Conservation (phyloP, 2,329 filamentous ascomycete species). For the Aspergillus thermomutatus region DNA sequence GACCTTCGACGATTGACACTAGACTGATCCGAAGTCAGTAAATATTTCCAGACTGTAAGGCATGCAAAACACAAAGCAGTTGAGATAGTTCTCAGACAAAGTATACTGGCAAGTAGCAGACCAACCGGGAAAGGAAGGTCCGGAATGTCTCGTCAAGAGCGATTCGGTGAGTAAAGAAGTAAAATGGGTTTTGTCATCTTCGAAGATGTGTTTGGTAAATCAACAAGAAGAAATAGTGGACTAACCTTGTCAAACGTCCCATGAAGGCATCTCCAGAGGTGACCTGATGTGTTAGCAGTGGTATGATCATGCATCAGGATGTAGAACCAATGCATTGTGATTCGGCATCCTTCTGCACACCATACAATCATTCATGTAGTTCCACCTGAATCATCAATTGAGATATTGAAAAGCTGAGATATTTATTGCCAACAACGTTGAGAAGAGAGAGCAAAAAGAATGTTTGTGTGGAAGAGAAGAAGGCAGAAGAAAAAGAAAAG, state of each 20-base stretch:
- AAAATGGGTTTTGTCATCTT: constrained; percentile 59
- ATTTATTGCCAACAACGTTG: neutral
- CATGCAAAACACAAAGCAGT: neutral
- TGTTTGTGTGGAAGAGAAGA: constrained; percentile 4
- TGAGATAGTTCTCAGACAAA: constrained; percentile 55
- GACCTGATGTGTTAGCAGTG: constrained; percentile 18
- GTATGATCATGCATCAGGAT: constrained; percentile 2
- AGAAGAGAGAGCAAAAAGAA: constrained; percentile 15
- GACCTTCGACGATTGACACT: neutral
- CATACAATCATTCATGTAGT: neutral
- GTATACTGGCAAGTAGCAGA: constrained; percentile 71
- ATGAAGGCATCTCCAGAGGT: constrained; percentile 1
- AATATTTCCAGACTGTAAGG: neutral
- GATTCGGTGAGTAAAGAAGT: constrained; percentile 66
- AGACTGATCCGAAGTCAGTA: neutral
- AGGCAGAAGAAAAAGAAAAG: constrained; percentile 9
- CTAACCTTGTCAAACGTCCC: constrained; percentile 20
- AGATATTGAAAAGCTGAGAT: neutral
- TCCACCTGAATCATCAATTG: neutral
- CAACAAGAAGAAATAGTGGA: constrained; percentile 9
- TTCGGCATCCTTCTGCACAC: neutral
- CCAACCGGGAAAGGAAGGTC: constrained; percentile 60
- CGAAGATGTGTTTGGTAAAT: constrained; percentile 16
- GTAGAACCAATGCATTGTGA: neutral
- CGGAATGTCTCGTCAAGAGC: constrained; percentile 64